These are phyloP conservation scores for Aureobasidium subglaciale DNA, from an alignment of 2,329 filamentous ascomycete species.

Conservation along the genomic window DNA sequence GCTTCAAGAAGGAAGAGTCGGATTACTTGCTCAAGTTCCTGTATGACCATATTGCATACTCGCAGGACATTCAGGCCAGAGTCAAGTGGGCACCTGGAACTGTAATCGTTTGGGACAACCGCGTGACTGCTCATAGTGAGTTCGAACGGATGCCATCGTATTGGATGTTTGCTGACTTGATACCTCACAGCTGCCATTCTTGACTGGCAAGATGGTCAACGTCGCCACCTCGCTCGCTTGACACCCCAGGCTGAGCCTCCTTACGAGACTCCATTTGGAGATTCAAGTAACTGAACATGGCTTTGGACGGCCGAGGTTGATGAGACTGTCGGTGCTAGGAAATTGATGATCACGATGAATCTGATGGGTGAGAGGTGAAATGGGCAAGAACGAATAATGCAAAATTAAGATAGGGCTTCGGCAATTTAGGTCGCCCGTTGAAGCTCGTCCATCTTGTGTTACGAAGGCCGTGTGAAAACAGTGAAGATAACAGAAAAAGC, in stretches of 20 bases:
- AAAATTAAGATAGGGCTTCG: background rate
- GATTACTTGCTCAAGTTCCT: constrained; percentile 71
- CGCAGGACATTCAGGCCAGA: constrained; percentile 65
- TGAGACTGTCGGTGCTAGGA: too few species aligned
- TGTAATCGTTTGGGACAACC: constrained; percentile 82
- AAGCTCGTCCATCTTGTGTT: background rate
- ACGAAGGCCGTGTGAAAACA: background rate
- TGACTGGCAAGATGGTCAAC: constrained; percentile 73
- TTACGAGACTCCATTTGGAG: constrained; percentile 54
- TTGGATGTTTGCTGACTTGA: constrained; percentile 25
- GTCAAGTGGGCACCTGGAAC: constrained; percentile 74
- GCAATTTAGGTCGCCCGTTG: background rate
- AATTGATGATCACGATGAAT: too few species aligned
- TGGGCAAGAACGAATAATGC: background rate
- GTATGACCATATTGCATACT: constrained; percentile 65
- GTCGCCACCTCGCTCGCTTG: constrained; percentile 72
- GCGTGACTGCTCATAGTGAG: constrained; percentile 60
- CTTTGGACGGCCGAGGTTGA: too few species aligned
- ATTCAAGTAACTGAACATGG: background rate
- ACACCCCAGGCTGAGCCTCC: constrained; percentile 76
- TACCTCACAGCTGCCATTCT: constrained; percentile 52
- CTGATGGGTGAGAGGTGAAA: too few species aligned
- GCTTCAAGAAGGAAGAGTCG: constrained; percentile 79
- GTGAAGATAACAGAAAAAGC: background rate
- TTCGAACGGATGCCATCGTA: background rate